Conservation (phyloP, 2,329 filamentous ascomycete genomes). For the Domatiomyces catenatus region DNA sequence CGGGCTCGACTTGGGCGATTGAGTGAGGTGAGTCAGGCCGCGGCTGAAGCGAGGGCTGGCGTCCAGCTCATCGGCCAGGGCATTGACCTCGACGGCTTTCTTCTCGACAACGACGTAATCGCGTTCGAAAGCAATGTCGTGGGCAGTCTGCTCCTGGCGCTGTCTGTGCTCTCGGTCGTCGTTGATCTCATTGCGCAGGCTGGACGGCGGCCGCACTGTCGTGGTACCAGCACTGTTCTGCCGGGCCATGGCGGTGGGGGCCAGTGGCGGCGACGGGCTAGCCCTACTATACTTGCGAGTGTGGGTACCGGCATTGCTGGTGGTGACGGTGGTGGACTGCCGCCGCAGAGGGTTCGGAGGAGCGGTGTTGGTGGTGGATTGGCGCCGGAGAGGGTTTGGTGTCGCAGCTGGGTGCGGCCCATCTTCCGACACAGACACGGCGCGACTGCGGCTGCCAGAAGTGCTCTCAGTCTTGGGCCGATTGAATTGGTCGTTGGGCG, state of each 20-base stretch:
- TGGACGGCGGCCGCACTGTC: conserved; percentile 23
- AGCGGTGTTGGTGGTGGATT: not conserved
- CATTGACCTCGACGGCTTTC: conserved; percentile 87
- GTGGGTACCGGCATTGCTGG: conserved; percentile 16
- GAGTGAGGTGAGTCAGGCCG: conserved; percentile 29
- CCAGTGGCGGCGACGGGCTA: conserved; percentile 19
- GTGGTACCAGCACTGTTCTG: conserved; percentile 37
- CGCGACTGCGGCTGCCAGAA: conserved; percentile 9
- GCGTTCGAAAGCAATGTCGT: conserved; percentile 78
- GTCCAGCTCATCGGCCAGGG: conserved; percentile 86
- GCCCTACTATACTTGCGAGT: conserved; percentile 26
- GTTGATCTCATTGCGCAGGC: conserved; percentile 33
- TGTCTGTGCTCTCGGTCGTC: conserved; percentile 27
- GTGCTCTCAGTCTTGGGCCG: conserved; percentile 14
- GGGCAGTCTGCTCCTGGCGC: conserved; percentile 52
- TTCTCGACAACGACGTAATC: conserved; percentile 97
- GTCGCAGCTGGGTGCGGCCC: not conserved
- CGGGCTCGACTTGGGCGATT: conserved; percentile 42
- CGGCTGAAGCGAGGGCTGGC: conserved; percentile 55
- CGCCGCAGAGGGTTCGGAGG: not conserved
- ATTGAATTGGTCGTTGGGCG: conserved; percentile 4
- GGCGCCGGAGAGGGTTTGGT: not conserved
- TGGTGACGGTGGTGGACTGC: not conserved
- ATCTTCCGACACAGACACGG: not conserved
- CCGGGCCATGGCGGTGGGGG: conserved; percentile 40